Evolutionary conservation across 1,139 yeast genomes (phyloP).

Genomic region (Arxiozyma heterogenica): DNA sequence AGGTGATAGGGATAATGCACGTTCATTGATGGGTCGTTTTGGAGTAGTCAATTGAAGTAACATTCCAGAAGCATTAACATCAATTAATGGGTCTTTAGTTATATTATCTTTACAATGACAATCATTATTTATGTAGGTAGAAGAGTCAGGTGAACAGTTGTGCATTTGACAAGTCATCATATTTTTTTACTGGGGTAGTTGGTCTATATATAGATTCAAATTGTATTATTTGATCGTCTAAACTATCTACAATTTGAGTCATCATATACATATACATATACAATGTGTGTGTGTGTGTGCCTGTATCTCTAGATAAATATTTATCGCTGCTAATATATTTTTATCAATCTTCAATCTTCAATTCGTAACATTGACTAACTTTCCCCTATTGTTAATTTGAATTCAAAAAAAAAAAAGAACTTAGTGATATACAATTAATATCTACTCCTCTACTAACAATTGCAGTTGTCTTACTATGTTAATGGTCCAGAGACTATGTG

Average conservation of each 20-base stretch:
- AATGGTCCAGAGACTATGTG: background rate
- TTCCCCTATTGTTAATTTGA: background rate
- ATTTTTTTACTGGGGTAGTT: background rate
- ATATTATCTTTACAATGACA: no score
- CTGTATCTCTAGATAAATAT: background rate
- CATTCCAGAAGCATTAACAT: constrained; percentile 4
- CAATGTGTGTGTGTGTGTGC: background rate
- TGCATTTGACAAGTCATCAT: background rate
- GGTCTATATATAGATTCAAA: background rate
- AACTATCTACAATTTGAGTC: background rate
- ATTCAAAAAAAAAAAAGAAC: background rate
- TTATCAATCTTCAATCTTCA: no score
- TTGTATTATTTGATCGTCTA: background rate
- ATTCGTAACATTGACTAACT: no score
- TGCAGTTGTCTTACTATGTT: background rate
- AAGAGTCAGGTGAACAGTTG: constrained; percentile 11
- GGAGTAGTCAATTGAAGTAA: constrained; percentile 31
- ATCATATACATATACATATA: background rate
- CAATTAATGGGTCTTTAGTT: constrained; percentile 10
- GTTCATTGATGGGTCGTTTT: constrained; percentile 19
- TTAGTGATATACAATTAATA: no score
- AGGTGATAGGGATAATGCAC: constrained; percentile 28
- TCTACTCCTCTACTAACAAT: background rate
- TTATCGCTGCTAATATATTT: no score
- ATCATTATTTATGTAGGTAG: background rate